A percentile compares a stretch with the other conserved stretches of the same genome.
Evolutionary conservation across 2,329 filamentous ascomycete species (phyloP).

Genomic region (Parascedosporium putredinis): DNA sequence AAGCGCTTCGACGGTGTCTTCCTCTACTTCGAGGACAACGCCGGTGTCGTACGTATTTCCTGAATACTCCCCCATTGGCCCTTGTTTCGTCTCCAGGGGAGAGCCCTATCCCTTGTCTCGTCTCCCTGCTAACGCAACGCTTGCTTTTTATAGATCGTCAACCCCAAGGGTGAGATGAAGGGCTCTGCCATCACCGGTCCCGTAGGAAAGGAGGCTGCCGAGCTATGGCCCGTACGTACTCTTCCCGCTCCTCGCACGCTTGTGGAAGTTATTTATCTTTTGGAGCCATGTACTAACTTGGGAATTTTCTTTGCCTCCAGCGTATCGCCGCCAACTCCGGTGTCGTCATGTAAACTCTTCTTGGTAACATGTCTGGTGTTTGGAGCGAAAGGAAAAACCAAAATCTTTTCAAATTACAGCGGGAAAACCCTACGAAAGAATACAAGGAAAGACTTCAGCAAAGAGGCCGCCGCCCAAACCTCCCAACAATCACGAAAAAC

Average conservation of each 20-base stretch:
- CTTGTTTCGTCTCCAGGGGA: too few relatives aligned
- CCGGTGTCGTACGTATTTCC: conserved; percentile 76
- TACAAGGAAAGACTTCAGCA: not conserved
- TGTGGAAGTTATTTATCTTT: not conserved
- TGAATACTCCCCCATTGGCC: not conserved
- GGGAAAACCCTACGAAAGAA: not conserved
- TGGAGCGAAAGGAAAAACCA: conserved; percentile 11
- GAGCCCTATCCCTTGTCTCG: too few relatives aligned
- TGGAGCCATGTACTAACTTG: too few relatives aligned
- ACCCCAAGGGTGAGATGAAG: conserved; percentile 99
- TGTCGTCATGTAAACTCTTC: conserved; percentile 89
- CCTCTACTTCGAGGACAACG: conserved; percentile 99
- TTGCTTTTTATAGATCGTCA: conserved; percentile 70
- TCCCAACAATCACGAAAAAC: not conserved
- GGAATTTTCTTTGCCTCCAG: conserved; percentile 36
- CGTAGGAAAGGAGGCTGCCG: conserved; percentile 98
- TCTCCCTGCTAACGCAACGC: not conserved
- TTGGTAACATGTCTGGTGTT: conserved; percentile 11
- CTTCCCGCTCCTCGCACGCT: not conserved
- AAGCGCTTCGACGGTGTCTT: conserved; percentile 96
- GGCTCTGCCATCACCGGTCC: conserved; percentile 98
- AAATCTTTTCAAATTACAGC: not conserved
- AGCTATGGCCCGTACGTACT: conserved; percentile 87
- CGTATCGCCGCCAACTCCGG: conserved; percentile 99
- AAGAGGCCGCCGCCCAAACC: too few relatives aligned